Conservation (phyloP, 768 basidiomycete species). For the Mycena crocata region DNA sequence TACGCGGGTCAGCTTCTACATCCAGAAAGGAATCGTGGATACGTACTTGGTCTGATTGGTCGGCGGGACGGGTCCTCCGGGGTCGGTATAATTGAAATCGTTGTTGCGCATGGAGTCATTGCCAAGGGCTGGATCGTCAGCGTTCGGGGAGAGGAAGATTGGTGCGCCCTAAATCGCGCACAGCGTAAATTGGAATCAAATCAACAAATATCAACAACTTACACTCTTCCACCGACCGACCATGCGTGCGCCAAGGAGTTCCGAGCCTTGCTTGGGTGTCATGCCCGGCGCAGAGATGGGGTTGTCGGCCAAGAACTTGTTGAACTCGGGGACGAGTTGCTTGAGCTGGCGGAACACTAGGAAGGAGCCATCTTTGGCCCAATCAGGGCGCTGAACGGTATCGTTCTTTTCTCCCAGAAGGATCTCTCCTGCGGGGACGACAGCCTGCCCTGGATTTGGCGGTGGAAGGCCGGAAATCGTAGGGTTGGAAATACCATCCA, state of each 20-base stretch:
- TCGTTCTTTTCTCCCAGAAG: conserved; percentile 42
- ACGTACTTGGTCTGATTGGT: too few relatives aligned
- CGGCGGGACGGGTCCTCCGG: too few relatives aligned
- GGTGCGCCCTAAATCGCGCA: conserved; percentile 23
- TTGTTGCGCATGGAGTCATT: conserved; percentile 26
- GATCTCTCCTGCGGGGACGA: conserved; percentile 31
- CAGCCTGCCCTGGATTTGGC: conserved; percentile 27
- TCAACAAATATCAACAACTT: conserved; percentile 27
- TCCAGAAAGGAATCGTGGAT: too few relatives aligned
- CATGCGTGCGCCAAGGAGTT: conserved; percentile 63
- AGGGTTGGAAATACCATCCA: conserved; percentile 29
- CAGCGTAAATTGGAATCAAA: too few relatives aligned
- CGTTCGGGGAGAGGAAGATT: conserved; percentile 15
- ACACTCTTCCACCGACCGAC: conserved; percentile 69
- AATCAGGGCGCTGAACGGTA: conserved; percentile 29
- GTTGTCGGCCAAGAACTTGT: conserved; percentile 56
- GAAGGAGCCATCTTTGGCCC: conserved; percentile 46
- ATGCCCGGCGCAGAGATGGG: conserved; percentile 51
- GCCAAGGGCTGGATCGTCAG: conserved; percentile 22
- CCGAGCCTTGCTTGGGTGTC: conserved; percentile 53
- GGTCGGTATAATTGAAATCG: conserved; percentile 15
- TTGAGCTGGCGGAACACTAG: conserved; percentile 39
- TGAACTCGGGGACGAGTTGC: conserved; percentile 47
- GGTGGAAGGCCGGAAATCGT: conserved; percentile 28
- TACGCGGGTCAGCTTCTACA: too few relatives aligned